Evolutionary conservation across 805 yeast species (phyloP), one percentile per base, ranked within the genome.

Genomic region (Teunomyces kruisii): DNA sequence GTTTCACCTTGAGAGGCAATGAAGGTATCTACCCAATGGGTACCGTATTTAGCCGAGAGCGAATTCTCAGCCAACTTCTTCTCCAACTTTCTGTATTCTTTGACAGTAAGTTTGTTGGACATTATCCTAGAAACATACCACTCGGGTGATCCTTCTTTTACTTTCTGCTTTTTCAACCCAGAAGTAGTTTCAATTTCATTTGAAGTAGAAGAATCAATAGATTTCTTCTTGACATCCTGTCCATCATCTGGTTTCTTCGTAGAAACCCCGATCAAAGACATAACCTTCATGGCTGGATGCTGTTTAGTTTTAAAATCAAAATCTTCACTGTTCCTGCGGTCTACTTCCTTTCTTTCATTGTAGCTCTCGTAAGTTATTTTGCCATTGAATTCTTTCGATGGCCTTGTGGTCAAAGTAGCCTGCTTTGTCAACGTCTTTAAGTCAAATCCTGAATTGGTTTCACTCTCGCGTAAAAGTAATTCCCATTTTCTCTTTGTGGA

Each of bases 1-100:
- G 71, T 62, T 45, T 72, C 76, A 14, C 76, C 77, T 51, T 72
- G 75, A 1, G 68, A 66, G n/a, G 59, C 62, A n/a, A 58, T 54
- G 49, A 72, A 72, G 4, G 48, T 52, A 32, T 52, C 55, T 3
- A 62, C 54, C 75, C 75, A 72, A 12, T 43, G 42, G 9, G 46
- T 39, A 10, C 58, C 54, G 6, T 56, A 47, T 38, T 59, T 62
- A 8, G 60, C 47, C 2, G 52, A 47, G 26, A 36, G 44, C 38
- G 47, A 42, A 45, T 54, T 59, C 9, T 59, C 60, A 16, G 51
- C 32, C 17, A 72, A 52, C 46, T 59, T 63, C 49, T 67, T 71
- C 30, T 66, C 68, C 35, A 72, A 53, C 35, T 59, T 64, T 37
- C 59, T 62, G 41, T 58, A 70, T 24, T 69, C 75, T 39, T 59